These are phyloP conservation scores for Microcera coccophila DNA, from an alignment of 2,329 filamentous ascomycete species.

Conservation along the genomic window DNA sequence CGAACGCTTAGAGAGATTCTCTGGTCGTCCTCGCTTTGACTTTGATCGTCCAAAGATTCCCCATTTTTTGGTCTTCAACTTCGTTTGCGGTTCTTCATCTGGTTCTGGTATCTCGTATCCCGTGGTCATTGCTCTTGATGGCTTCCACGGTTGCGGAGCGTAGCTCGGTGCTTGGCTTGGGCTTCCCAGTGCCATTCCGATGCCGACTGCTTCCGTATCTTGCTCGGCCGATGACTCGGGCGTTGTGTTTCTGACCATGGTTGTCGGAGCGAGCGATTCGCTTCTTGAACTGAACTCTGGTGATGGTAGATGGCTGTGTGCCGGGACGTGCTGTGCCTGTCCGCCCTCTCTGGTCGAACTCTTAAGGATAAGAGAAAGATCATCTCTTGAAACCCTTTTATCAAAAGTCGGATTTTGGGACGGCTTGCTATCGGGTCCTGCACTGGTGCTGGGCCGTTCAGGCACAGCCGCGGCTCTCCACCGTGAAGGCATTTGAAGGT, in stretches of 20 bases:
- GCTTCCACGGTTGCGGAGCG: conserved; percentile 27
- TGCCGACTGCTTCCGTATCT: conserved; percentile 40
- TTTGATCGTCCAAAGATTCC: conserved; percentile 50
- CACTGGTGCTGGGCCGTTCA: conserved; percentile 22
- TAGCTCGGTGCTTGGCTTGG: conserved; percentile 46
- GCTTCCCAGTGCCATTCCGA: conserved; percentile 73
- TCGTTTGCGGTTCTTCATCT: conserved; percentile 23
- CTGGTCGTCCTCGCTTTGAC: conserved; percentile 29
- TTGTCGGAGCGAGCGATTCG: conserved; percentile 26
- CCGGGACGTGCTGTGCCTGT: conserved; percentile 39
- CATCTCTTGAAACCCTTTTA: conserved; percentile 46
- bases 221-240: conserved; percentile 37
- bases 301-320: conserved; percentile 41
- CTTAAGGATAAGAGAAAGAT: conserved; percentile 33
- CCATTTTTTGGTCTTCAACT: conserved; percentile 52
- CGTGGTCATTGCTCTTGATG: conserved; percentile 26
- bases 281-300: conserved; percentile 40
- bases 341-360: conserved; percentile 31
- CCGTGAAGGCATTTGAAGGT: conserved; percentile 21
- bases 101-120: conserved; percentile 14
- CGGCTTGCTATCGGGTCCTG: conserved; percentile 16
- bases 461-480: conserved; percentile 24
- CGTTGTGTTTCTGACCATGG: conserved; percentile 39
- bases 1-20: conserved; percentile 18
- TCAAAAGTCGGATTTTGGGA: conserved; percentile 18